A percentile compares a stretch with the other conserved stretches of the same genome.
These are phyloP conservation scores for Fusarium devonianum DNA, from an alignment of 2,329 filamentous ascomycete species.

Conservation along the genomic window DNA sequence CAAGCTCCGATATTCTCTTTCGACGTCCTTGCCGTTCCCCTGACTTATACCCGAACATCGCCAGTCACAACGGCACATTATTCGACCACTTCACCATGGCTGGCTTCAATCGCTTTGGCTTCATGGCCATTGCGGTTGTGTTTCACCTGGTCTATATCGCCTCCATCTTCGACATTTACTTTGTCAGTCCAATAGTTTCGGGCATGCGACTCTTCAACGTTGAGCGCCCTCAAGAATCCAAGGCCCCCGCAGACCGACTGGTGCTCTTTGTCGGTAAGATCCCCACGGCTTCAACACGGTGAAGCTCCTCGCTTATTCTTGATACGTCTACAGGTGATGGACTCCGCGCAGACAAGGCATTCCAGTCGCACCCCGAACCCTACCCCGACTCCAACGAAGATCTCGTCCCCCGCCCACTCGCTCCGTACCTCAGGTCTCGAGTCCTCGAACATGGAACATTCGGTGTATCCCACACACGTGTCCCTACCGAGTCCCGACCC, in stretches of 20 bases:
- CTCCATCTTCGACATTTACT: slow-evolving; percentile 98
- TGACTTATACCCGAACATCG: slow-evolving; percentile 33
- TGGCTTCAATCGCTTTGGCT: slow-evolving; percentile 72
- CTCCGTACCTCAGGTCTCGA: slow-evolving; percentile 88
- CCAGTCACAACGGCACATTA: not conserved
- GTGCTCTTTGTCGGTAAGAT: slow-evolving; percentile 86
- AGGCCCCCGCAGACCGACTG: slow-evolving; percentile 86
- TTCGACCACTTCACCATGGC: slow-evolving; percentile 54
- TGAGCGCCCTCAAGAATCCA: slow-evolving; percentile 63
- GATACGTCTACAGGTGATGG: slow-evolving; percentile 71
- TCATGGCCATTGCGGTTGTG: slow-evolving; percentile 85
- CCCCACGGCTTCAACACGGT: not conserved
- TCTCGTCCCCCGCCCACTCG: slow-evolving; percentile 78
- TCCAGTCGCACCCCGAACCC: slow-evolving; percentile 90
- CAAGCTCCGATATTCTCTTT: slow-evolving; percentile 9
- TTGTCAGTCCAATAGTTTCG: slow-evolving; percentile 94
- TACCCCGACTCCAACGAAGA: slow-evolving; percentile 72
- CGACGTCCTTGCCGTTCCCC: slow-evolving; percentile 12
- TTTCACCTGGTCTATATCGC: slow-evolving; percentile 95
- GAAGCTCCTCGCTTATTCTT: slow-evolving; percentile 14
- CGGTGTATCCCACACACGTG: slow-evolving; percentile 94
- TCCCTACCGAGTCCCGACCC: slow-evolving; percentile 94
- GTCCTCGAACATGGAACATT: slow-evolving; percentile 92
- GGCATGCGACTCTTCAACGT: slow-evolving; percentile 87
- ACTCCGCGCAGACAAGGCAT: slow-evolving; percentile 95